A percentile compares a stretch with the other conserved stretches of the same genome.
Conservation (phyloP, 192 early-diverging fungal genomes). For the Chytriomyces hyalinus region DNA sequence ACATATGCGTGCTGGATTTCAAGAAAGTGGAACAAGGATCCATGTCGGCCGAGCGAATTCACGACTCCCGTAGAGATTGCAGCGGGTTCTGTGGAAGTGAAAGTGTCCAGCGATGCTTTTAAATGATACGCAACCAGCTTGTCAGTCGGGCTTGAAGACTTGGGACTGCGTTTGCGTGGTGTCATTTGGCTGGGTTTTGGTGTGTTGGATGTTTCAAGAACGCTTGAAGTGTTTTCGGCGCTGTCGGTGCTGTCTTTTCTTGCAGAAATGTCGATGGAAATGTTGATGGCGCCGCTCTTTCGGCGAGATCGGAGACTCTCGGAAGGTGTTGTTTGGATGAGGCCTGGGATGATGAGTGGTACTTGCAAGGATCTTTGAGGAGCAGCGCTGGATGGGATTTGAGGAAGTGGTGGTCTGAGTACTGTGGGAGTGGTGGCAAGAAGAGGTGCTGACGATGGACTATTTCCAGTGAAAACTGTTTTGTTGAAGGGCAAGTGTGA, state of each 20-base stretch:
- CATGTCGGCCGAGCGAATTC: neutral
- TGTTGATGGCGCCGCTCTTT: too few relatives aligned
- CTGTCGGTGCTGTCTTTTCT: too few relatives aligned
- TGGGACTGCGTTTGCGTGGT: neutral
- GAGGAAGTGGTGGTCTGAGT: neutral
- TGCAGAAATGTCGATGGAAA: too few relatives aligned
- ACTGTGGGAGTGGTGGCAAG: neutral
- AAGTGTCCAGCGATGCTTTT: slow-evolving; percentile 22
- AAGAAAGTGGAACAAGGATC: slow-evolving; percentile 23
- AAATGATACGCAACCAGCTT: slow-evolving; percentile 19
- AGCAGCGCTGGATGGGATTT: neutral
- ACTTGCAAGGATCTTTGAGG: too few relatives aligned
- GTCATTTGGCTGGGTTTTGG: too few relatives aligned
- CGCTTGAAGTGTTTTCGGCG: too few relatives aligned
- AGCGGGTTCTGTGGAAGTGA: slow-evolving; percentile 13
- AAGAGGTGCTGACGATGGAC: neutral
- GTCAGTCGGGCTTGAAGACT: neutral
- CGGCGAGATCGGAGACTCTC: neutral
- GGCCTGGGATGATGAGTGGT: neutral
- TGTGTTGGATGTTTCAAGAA: too few relatives aligned
- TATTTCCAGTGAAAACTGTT: neutral
- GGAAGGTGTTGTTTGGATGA: neutral
- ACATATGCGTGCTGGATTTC: slow-evolving; percentile 30
- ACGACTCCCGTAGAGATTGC: slow-evolving; percentile 1
- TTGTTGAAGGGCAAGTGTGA: neutral